phyloP scores from a whole-genome alignment of 2,329 filamentous ascomycete genomes.

The Cladosporium sp. region DNA sequence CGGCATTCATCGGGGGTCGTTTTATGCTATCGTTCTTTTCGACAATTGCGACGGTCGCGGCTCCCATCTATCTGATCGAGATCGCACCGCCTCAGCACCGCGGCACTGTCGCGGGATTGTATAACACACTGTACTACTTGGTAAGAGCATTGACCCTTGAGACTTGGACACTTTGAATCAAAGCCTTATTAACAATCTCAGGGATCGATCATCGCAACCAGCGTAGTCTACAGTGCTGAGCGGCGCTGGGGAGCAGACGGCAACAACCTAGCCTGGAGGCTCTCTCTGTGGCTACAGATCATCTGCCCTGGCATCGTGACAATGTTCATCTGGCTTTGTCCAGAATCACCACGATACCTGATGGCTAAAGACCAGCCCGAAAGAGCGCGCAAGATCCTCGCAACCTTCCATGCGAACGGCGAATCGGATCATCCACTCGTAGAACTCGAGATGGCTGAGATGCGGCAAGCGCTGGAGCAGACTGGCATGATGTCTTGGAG shows the following conservation, averaged over 20 bases:
- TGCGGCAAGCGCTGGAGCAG: conserved; percentile 3
- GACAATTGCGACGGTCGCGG: conserved; percentile 9
- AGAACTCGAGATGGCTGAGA: conserved; percentile 37
- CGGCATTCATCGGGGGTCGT: conserved; percentile 48
- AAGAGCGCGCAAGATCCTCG: conserved; percentile 47
- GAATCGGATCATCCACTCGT: conserved; percentile 49
- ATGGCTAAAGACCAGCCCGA: conserved; percentile 49
- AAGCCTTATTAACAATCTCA: background rate
- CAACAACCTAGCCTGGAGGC: conserved; percentile 46
- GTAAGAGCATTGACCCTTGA: background rate
- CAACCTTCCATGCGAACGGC: conserved; percentile 48
- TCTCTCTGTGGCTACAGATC: conserved; percentile 31
- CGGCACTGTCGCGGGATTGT: conserved; percentile 59
- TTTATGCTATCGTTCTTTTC: conserved; percentile 34
- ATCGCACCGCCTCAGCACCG: conserved; percentile 28
- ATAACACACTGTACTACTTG: conserved; percentile 43
- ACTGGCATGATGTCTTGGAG: conserved; percentile 33
- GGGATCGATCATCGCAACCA: conserved; percentile 50
- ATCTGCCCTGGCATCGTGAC: conserved; percentile 27
- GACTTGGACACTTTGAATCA: background rate
- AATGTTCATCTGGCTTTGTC: conserved; percentile 44
- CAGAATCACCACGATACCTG: conserved; percentile 50
- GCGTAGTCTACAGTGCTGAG: conserved; percentile 34
- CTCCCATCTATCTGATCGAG: conserved; percentile 28
- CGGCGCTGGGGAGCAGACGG: conserved; percentile 27